phyloP scores from a whole-genome alignment of 1,284 basidiomycete genomes.

The Flammula alnicola region DNA sequence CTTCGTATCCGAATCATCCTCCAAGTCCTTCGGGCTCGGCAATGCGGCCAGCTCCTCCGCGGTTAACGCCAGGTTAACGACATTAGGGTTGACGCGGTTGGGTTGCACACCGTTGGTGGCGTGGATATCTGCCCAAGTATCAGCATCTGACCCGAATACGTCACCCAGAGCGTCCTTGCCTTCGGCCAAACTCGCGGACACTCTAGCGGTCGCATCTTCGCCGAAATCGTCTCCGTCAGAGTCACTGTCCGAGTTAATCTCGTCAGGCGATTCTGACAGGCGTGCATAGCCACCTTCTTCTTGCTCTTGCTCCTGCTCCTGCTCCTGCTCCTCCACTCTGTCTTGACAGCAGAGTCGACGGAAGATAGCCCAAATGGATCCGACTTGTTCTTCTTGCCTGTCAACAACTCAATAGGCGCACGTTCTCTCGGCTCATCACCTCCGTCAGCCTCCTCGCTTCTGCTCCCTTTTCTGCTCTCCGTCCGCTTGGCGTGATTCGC shows the following conservation, averaged over 20 bases:
- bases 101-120: conserved; percentile 29
- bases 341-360: conserved; percentile 29
- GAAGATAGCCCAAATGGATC: conserved; percentile 32
- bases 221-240: conserved; percentile 35
- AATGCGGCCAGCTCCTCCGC: conserved; percentile 48
- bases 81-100: conserved; percentile 44
- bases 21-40: conserved; percentile 38
- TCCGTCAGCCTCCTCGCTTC: conserved; percentile 24
- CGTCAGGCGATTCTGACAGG: conserved; percentile 33
- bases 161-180: conserved; percentile 42
- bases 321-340: conserved; percentile 22
- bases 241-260: conserved; percentile 29
- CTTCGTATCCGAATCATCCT: conserved; percentile 31
- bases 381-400: conserved; percentile 49
- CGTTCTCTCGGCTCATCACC: conserved; percentile 23
- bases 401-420: conserved; percentile 55
- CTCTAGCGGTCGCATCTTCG: conserved; percentile 39
- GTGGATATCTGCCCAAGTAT: conserved; percentile 63
- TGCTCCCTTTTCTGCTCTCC: conserved; percentile 41
- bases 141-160: conserved; percentile 59
- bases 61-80: conserved; percentile 58
- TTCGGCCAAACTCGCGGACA: conserved; percentile 29
- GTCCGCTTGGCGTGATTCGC: conserved; percentile 60
- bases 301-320: conserved; percentile 9
- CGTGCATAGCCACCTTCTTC: conserved; percentile 31